Evolutionary conservation across 2,329 filamentous ascomycete genomes (phyloP), one percentile per base, ranked within the genome.

Genomic region (Penicillium corylophilum): DNA sequence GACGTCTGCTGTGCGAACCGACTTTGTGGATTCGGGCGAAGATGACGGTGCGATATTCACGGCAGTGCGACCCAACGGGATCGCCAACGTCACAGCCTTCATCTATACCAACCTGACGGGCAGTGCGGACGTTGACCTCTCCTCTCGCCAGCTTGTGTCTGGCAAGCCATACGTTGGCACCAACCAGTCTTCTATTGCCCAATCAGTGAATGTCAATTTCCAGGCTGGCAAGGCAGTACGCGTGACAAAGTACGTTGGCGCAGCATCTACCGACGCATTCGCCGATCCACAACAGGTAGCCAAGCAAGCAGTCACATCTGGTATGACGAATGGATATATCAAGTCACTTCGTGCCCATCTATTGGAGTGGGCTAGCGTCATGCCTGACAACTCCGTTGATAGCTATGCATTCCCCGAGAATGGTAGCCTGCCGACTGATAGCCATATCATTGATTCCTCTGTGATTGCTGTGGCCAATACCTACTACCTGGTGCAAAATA

Each of bases 201-300:
- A 88, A 59, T 77, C 80, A 7, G 78, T 83, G 39, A 67, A 74
- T 9, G 75, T 87, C 24, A 72, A 68, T 1, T 72, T 89, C 6
- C 71, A 71, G 26, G 77, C 79, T 2, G 80, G 81, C 1, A 63
- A 81, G 56, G 77, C 77, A 0, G 75, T 81, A 3, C 80, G 76
- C 1, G 69, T 89, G 41, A 81, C 78, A 42, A 90, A 90, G 63
- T 89, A 80, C 57, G 77, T 90, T 15, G 87, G 87, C 24, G 80
- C 78, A 44, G 86, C 87, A 4, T 88, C 86, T 1, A 81, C 80
- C 0, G 87, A 90, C 67, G 86, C 84, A 0, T 90, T 89, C 62
- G 54, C 71, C 0, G 71, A 86, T 55, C 81, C 86, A 0, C 73
- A 80, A 51, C 61, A 66, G 2, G 74, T 77, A 1, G 87, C 87